Conservation (phyloP, 2,329 filamentous ascomycete species). For the Colletotrichum noveboracense region DNA sequence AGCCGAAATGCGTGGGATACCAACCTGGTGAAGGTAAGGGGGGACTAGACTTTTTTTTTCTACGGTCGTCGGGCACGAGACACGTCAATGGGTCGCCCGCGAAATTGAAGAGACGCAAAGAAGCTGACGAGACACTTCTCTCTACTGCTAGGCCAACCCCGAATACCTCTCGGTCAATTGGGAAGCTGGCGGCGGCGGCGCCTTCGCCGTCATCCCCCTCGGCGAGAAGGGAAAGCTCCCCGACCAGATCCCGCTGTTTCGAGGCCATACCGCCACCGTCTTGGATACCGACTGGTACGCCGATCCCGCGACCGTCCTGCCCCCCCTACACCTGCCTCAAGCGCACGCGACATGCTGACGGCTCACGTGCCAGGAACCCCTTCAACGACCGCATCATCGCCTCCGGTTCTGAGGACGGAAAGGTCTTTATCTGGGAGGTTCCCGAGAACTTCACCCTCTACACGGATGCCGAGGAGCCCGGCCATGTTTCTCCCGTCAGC, state of each 20-base stretch:
- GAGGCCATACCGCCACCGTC: slow-evolving; percentile 93
- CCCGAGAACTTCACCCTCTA: slow-evolving; percentile 86
- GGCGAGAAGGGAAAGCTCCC: slow-evolving; percentile 89
- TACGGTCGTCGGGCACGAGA: not conserved
- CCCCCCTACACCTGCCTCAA: not conserved
- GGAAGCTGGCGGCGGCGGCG: slow-evolving; percentile 94
- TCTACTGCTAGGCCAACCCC: slow-evolving; percentile 79
- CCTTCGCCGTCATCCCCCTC: slow-evolving; percentile 94
- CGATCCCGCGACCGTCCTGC: slow-evolving; percentile 30
- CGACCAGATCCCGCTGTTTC: slow-evolving; percentile 92
- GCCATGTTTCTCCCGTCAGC: slow-evolving; percentile 80
- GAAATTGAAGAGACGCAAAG: not conserved
- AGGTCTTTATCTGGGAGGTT: slow-evolving; percentile 96
- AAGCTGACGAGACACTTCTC: not conserved
- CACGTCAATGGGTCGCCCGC: not conserved
- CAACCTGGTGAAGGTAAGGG: slow-evolving; percentile 89
- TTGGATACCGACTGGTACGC: slow-evolving; percentile 95
- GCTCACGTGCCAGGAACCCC: slow-evolving; percentile 70
- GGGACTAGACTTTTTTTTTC: not conserved
- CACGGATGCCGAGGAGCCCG: slow-evolving; percentile 82
- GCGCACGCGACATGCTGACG: slow-evolving; percentile 30
- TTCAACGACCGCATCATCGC: slow-evolving; percentile 95
- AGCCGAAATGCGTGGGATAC: slow-evolving; percentile 99
- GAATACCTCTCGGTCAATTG: slow-evolving; percentile 98
- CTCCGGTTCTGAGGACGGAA: slow-evolving; percentile 95